phyloP scores from a whole-genome alignment of 495 filamentous ascomycete species.

The Neurospora intermedia region DNA sequence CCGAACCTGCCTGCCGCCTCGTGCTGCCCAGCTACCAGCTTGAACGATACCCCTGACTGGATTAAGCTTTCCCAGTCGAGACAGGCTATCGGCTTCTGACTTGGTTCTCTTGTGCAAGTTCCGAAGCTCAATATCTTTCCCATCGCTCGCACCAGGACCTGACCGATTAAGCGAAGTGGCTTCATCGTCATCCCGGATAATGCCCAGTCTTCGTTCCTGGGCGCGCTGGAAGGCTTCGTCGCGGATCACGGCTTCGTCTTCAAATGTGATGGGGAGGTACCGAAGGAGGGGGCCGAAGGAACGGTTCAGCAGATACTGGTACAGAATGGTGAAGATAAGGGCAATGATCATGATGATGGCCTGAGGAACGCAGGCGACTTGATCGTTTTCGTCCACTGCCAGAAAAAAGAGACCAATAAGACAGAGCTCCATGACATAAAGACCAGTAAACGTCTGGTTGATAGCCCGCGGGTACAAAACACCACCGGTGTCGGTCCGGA shows the following conservation, averaged over 20 bases:
- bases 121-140: slow-evolving; percentile 50
- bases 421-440: slow-evolving; percentile 92
- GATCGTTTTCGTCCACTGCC: slow-evolving; percentile 48
- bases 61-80: slow-evolving; percentile 21
- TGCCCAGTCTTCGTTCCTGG: slow-evolving; percentile 51
- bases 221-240: slow-evolving; percentile 80
- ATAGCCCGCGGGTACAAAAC: slow-evolving; percentile 86
- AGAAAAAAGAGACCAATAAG: slow-evolving; percentile 89
- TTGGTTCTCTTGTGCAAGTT: slow-evolving; percentile 18
- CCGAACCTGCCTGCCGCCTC: slow-evolving; percentile 29
- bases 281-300: slow-evolving; percentile 78
- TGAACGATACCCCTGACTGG: slow-evolving; percentile 35
- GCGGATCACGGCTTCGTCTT: slow-evolving; percentile 82
- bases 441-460: slow-evolving; percentile 89
- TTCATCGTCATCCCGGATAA: slow-evolving; percentile 41
- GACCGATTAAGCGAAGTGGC: slow-evolving; percentile 7
- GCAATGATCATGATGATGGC: slow-evolving; percentile 83
- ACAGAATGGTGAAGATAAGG: slow-evolving; percentile 60
- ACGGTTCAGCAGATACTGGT: slow-evolving; percentile 71
- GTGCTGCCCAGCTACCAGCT: slow-evolving; percentile 39
- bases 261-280: slow-evolving; percentile 88
- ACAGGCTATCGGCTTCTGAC: slow-evolving; percentile 10
- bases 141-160: not conserved
- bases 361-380: slow-evolving; percentile 62
- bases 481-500: slow-evolving; percentile 84